These are phyloP conservation scores for Candida ovalis DNA, from an alignment of 805 yeast genomes.

Conservation along the genomic window DNA sequence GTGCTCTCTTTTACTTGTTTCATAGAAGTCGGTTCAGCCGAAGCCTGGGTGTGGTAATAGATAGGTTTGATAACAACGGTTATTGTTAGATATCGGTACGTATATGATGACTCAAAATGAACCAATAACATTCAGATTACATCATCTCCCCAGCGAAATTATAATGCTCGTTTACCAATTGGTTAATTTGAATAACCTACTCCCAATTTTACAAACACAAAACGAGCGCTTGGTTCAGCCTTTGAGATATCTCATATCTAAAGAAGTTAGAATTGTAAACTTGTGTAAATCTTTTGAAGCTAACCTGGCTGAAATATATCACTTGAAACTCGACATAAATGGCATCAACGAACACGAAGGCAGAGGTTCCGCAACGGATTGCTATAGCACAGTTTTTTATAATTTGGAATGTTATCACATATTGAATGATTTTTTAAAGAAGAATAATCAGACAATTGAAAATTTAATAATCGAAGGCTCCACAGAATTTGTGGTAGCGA, in stretches of 20 bases:
- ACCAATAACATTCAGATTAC: background rate
- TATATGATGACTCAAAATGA: background rate
- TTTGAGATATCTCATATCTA: background rate
- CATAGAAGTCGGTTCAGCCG: no score
- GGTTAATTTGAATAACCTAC: background rate
- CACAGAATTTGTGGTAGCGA: background rate
- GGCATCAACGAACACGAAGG: background rate
- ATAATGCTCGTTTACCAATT: background rate
- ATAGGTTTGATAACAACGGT: no score
- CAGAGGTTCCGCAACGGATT: background rate
- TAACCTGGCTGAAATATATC: background rate
- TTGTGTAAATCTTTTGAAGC: background rate
- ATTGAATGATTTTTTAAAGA: background rate
- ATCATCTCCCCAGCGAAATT: slow-evolving; percentile 1
- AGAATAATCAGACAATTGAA: background rate
- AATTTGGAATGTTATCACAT: background rate
- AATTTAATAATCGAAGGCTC: background rate
- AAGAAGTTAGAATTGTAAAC: background rate
- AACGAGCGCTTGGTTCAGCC: background rate
- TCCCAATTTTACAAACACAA: background rate
- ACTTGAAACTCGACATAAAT: background rate
- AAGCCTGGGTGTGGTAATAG: no score
- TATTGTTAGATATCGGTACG: background rate
- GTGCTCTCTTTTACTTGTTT: no score
- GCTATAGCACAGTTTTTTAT: background rate